phyloP scores from a whole-genome alignment of 208 protist genomes.

The Acanthamoeba sp. region DNA sequence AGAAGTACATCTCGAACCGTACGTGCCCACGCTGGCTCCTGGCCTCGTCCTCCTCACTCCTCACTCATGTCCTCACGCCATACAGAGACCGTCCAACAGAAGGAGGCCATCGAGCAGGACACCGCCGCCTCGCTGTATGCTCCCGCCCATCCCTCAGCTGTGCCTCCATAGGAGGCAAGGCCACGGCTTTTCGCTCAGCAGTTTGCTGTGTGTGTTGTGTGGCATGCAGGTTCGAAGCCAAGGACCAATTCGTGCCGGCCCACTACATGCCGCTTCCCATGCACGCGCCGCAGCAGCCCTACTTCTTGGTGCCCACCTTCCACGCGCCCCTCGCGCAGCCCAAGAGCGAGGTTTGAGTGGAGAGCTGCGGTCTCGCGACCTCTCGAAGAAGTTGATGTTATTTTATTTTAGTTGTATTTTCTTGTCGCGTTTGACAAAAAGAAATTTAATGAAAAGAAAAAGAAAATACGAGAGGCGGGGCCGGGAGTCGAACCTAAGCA shows the following conservation, averaged over 20 bases:
- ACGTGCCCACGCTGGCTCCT: not conserved
- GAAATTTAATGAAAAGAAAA: too few species aligned
- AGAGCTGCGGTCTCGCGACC: too few species aligned
- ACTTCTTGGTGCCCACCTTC: not conserved
- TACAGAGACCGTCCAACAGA: too few species aligned
- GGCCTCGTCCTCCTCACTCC: not conserved
- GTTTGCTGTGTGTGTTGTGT: not conserved
- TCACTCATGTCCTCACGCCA: not conserved
- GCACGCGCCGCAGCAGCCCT: not conserved
- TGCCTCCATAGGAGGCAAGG: not conserved
- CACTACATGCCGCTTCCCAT: slow-evolving; percentile 1
- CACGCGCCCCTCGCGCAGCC: not conserved
- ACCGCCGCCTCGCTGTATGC: too few species aligned
- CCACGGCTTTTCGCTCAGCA: not conserved
- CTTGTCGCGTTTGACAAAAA: too few species aligned
- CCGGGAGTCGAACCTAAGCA: too few species aligned
- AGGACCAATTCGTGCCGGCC: not conserved
- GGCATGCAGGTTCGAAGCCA: not conserved
- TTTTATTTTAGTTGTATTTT: too few species aligned
- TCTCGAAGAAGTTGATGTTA: too few species aligned
- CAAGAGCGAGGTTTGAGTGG: not conserved
- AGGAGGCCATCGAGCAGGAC: too few species aligned
- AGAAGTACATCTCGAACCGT: slow-evolving; percentile 55
- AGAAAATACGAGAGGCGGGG: too few species aligned
- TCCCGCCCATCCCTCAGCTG: too few species aligned